phyloP scores from a whole-genome alignment of 345 rosid species.

The Syzygium grande region DNA sequence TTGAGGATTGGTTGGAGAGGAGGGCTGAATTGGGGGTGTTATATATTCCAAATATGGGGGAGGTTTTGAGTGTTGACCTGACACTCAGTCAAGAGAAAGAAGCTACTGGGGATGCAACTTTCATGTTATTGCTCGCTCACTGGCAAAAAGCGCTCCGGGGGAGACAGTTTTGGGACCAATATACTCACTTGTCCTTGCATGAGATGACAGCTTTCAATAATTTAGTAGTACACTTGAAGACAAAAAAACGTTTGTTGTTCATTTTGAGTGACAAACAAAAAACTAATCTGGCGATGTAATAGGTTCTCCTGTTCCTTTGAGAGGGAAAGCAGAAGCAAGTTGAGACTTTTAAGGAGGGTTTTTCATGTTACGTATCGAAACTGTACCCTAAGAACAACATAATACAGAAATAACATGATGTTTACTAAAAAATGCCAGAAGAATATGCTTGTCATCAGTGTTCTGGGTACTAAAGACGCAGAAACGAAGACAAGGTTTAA shows the following conservation, averaged over 20 bases:
- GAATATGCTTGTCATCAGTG: neutral
- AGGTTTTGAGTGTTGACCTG: neutral
- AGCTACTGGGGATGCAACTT: neutral
- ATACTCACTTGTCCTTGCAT: neutral
- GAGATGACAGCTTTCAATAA: neutral
- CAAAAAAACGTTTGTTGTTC: neutral
- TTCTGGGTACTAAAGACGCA: neutral
- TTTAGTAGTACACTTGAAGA: neutral
- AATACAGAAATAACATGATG: neutral
- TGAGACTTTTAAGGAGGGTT: neutral
- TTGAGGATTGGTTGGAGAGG: neutral
- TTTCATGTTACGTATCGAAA: neutral
- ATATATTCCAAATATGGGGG: neutral
- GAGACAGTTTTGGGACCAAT: neutral
- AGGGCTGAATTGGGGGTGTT: neutral
- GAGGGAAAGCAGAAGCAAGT: neutral
- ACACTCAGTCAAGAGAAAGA: neutral
- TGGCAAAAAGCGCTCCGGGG: neutral
- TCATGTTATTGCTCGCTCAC: neutral
- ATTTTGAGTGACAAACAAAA: neutral
- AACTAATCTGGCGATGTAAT: neutral
- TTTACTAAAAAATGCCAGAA: neutral
- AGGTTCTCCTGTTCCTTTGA: neutral
- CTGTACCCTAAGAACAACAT: neutral
- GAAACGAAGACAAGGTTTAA: neutral